These are phyloP conservation scores for Teunomyces gatunensis DNA, from an alignment of 805 yeast genomes.

Conservation along the genomic window DNA sequence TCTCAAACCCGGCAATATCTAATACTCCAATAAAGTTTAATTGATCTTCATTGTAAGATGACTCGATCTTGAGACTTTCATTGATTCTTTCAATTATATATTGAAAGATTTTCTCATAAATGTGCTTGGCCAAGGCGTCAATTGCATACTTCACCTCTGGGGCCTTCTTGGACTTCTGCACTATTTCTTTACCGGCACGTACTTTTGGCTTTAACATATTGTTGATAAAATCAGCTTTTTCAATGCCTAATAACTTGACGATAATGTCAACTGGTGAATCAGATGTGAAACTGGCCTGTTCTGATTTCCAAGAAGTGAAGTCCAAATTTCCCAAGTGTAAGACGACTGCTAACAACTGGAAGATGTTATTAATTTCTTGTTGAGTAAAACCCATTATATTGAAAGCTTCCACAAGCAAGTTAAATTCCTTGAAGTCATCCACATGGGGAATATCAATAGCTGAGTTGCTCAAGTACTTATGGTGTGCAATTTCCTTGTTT, in stretches of 20 bases:
- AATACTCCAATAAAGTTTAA: conserved; percentile 52
- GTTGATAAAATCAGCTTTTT: conserved; percentile 47
- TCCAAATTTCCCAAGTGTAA: conserved; percentile 84
- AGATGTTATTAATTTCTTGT: conserved; percentile 55
- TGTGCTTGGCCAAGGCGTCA: conserved; percentile 83
- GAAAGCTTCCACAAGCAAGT: conserved; percentile 62
- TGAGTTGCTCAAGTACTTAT: conserved; percentile 58
- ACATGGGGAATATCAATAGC: conserved; percentile 63
- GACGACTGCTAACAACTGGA: conserved; percentile 68
- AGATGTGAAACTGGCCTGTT: conserved; percentile 70
- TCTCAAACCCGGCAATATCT: conserved; percentile 64
- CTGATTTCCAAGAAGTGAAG: conserved; percentile 62
- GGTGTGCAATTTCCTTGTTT: conserved; percentile 34
- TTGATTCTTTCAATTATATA: conserved; percentile 76
- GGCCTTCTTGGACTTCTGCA: conserved; percentile 75
- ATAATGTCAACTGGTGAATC: conserved; percentile 49
- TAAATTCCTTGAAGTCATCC: conserved; percentile 71
- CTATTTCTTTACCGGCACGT: conserved; percentile 86
- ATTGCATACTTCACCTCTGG: conserved; percentile 75
- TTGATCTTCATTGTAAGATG: conserved; percentile 25
- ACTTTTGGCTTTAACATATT: conserved; percentile 76
- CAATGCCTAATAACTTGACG: conserved; percentile 65
- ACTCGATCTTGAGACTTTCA: conserved; percentile 44
- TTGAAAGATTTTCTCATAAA: conserved; percentile 83
- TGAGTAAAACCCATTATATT: conserved; percentile 66